Evolutionary conservation across 2,329 filamentous ascomycete species (phyloP).

Genomic region (Curvularia spicifera): DNA sequence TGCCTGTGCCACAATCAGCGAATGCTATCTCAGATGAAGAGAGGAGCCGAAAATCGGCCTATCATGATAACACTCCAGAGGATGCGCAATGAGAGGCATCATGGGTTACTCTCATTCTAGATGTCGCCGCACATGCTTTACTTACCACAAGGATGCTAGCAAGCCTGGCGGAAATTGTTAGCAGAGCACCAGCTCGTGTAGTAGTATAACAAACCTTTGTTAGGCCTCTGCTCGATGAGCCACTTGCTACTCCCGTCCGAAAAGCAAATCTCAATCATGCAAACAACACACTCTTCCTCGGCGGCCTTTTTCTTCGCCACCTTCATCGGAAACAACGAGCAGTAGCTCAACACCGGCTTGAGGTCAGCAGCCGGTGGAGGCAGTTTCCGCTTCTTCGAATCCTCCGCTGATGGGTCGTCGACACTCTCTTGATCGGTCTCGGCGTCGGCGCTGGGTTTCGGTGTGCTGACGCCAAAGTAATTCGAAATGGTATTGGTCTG

Average conservation of each 20-base stretch:
- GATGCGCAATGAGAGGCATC: conserved; percentile 1
- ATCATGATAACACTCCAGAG: conserved; percentile 10
- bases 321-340: conserved; percentile 47
- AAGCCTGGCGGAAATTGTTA: conserved; percentile 23
- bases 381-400: conserved; percentile 36
- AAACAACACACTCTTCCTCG: conserved; percentile 45
- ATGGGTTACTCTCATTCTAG: background rate
- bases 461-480: conserved; percentile 37
- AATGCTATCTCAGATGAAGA: conserved; percentile 6
- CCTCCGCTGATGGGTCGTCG: conserved; percentile 4
- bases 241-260: conserved; percentile 31
- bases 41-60: conserved; percentile 2
- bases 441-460: conserved; percentile 20
- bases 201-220: conserved; percentile 35
- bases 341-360: conserved; percentile 35
- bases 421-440: conserved; percentile 13
- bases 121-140: conserved; percentile 10
- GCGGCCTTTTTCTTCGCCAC: conserved; percentile 43
- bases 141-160: conserved; percentile 38
- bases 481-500: conserved; percentile 38
- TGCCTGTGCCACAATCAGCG: conserved; percentile 33
- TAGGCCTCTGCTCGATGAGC: conserved; percentile 47
- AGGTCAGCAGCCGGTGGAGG: conserved; percentile 9
- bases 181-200: background rate
- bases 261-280: conserved; percentile 33